Conservation (phyloP, 2,329 filamentous ascomycete species). For the Cladophialophora immunda region DNA sequence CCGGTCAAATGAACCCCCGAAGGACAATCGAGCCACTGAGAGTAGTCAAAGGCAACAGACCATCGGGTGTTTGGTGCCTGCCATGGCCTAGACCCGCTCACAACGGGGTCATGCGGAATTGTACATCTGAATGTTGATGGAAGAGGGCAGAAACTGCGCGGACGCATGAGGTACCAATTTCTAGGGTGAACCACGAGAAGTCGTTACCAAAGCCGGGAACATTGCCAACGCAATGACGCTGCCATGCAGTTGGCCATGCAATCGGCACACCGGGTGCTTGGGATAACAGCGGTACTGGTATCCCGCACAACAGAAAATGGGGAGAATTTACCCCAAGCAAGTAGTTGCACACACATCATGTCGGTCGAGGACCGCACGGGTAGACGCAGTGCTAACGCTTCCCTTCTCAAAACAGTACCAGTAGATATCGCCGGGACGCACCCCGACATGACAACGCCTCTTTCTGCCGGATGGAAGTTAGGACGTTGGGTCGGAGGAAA, state of each 20-base stretch:
- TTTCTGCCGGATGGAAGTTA: not conserved
- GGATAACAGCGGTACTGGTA: slow-evolving; percentile 3
- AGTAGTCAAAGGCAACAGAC: not conserved
- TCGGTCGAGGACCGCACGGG: slow-evolving; percentile 15
- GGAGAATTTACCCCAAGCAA: slow-evolving; percentile 1
- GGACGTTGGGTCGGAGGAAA: not conserved
- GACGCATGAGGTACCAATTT: slow-evolving; percentile 27
- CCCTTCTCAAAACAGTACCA: not conserved
- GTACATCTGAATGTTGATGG: slow-evolving; percentile 21
- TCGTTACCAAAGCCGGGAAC: slow-evolving; percentile 23
- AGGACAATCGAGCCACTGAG: slow-evolving; percentile 3
- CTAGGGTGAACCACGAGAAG: slow-evolving; percentile 14
- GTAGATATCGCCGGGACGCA: not conserved
- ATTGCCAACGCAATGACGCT: slow-evolving; percentile 24
- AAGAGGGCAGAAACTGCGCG: slow-evolving; percentile 18
- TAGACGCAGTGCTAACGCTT: slow-evolving; percentile 25
- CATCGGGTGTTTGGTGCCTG: not conserved
- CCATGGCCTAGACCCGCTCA: not conserved
- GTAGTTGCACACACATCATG: slow-evolving; percentile 21
- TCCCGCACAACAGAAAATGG: not conserved
- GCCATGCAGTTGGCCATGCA: slow-evolving; percentile 27
- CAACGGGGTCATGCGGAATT: slow-evolving; percentile 27
- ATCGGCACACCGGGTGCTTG: slow-evolving; percentile 8
- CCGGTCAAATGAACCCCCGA: slow-evolving; percentile 21
- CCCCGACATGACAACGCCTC: not conserved